Conservation (phyloP, 1,284 basidiomycete species). For the Phlebopus sp. region DNA sequence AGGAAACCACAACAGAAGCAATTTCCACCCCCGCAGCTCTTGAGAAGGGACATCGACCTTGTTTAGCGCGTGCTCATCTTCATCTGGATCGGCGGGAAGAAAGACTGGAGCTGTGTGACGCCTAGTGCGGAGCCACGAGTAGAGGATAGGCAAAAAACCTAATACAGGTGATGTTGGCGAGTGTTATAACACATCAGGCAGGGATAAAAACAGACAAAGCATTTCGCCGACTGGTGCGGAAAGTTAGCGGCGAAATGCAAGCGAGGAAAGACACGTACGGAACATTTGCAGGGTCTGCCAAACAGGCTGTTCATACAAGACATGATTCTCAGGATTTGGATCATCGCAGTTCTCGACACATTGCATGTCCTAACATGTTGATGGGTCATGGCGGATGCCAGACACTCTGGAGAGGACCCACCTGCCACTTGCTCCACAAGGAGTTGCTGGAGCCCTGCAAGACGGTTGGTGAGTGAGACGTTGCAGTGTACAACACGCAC, state of each 20-base stretch:
- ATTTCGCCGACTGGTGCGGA: conserved; percentile 79
- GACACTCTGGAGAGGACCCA: conserved; percentile 23
- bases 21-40: conserved; percentile 61
- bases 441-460: conserved; percentile 73
- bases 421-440: conserved; percentile 81
- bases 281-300: conserved; percentile 96
- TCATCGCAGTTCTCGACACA: conserved; percentile 88
- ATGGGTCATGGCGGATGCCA: conserved; percentile 3
- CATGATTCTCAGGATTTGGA: conserved; percentile 48
- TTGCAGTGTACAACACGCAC: conserved; percentile 35
- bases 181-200: conserved; percentile 15
- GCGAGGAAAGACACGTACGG: conserved; percentile 50
- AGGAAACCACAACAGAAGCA: conserved; percentile 83
- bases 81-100: conserved; percentile 51
- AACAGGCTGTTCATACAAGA: conserved; percentile 88
- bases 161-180: conserved; percentile 19
- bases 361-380: conserved; percentile 76
- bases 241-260: conserved; percentile 26
- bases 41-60: conserved; percentile 39
- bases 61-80: conserved; percentile 37
- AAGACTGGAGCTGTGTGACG: conserved; percentile 50
- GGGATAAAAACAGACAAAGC: conserved; percentile 66
- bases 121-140: conserved; percentile 56
- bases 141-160: conserved; percentile 85
- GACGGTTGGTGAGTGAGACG: conserved; percentile 6